Base-by-base conservation (phyloP, 1,139 yeast species). In the Diutina siamensis region DNA sequence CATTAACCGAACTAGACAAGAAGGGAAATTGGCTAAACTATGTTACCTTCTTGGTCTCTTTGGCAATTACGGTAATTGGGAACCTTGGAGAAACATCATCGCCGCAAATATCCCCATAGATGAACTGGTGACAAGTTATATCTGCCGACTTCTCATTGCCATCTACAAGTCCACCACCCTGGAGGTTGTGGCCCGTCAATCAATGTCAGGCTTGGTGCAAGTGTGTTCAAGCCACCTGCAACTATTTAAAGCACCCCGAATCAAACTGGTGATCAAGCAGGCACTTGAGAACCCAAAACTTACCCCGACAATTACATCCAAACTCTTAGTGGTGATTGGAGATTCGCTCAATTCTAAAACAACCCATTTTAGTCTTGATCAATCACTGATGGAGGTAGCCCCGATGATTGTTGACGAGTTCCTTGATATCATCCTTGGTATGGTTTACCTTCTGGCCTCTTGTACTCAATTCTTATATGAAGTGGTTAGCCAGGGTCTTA, bases 351-450 rank as follows among this genome's bases (percentile, higher is more conserved):
- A 22, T 9, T 12, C n/a, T 8, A 25, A 17, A 7, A 22, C 31
- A 8, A 12, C 42, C 9, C 15, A 19, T 15, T 38, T 38, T 25
- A 25, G 31, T 8, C 21, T 38, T 9, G 20, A 22, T 12, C 32
- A 25, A n/a, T 22, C 15, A 17, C 28, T 25, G 32, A 19, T 38
- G 42, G 42, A 38, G 13, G 28, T 38, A 4, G 42, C 42, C 2
- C 42, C 42, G 19, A 25, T 38, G 42, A n/a, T 38, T 17, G 42
- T 38, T 13, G 42, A 38, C 10, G 42, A 38, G 9, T 38, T 21
- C 20, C 25, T 38, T 22, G 31, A 22, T 10, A 15, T 7, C 7
- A 18, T 38, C 2, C 32, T 25, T 13, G 28, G 31, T 12, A 25
- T 25, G 42, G 28, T 25, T 15, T 25, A 38, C 32, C 18, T 3